These are phyloP conservation scores for Naganishia sp. DNA, from an alignment of 1,284 basidiomycete genomes.

Conservation along the genomic window DNA sequence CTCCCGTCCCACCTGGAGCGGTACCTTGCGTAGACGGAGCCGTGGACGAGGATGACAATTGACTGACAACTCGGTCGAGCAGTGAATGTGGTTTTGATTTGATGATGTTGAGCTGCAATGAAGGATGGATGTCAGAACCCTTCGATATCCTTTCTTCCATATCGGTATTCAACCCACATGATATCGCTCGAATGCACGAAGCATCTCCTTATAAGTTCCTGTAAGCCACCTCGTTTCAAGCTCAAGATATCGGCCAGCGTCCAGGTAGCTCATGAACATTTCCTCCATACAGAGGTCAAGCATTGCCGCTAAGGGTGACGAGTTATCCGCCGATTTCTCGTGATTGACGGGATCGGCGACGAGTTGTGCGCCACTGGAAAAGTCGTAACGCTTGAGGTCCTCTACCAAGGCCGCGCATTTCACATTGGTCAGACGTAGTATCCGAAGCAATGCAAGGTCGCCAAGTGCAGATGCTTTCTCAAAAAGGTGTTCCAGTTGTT, in stretches of 20 bases:
- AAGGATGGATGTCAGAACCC: not conserved
- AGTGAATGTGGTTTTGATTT: slow-evolving; percentile 79
- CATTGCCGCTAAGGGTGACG: slow-evolving; percentile 67
- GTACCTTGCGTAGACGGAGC: slow-evolving; percentile 56
- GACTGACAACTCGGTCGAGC: slow-evolving; percentile 91
- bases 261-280: slow-evolving; percentile 90
- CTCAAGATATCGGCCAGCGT: slow-evolving; percentile 88
- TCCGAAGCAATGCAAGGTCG: slow-evolving; percentile 85
- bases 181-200: slow-evolving; percentile 79
- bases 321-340: slow-evolving; percentile 12
- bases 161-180: slow-evolving; percentile 66
- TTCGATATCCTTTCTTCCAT: slow-evolving; percentile 2
- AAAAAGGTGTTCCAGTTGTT: slow-evolving; percentile 85
- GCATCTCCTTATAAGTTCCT: slow-evolving; percentile 74
- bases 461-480: slow-evolving; percentile 72
- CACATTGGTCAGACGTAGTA: slow-evolving; percentile 82
- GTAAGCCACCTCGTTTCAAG: slow-evolving; percentile 84
- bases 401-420: slow-evolving; percentile 80
- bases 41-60: slow-evolving; percentile 74
- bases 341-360: slow-evolving; percentile 26
- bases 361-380: slow-evolving; percentile 59
- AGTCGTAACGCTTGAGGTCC: slow-evolving; percentile 88
- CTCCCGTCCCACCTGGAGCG: slow-evolving; percentile 63
- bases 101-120: slow-evolving; percentile 67
- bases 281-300: slow-evolving; percentile 94